Percentiles rank a stretch among this genome's conserved stretches.
phyloP scores from a whole-genome alignment of 1,139 yeast species.

The Hansenula lynferdii region DNA sequence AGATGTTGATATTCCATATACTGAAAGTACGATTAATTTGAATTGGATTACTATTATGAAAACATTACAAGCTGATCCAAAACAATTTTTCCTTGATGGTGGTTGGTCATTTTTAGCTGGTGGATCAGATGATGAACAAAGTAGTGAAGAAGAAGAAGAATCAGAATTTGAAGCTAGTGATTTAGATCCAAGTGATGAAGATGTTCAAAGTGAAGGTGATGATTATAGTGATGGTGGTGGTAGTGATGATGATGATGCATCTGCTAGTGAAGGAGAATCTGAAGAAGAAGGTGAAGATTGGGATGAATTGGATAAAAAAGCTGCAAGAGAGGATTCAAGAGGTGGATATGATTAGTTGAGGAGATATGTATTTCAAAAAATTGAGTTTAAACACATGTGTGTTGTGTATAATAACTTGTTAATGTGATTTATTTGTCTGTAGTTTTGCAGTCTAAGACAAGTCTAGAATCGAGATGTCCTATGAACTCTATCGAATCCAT shows the following conservation, averaged over 20 bases:
- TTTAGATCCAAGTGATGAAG: slow-evolving; percentile 74
- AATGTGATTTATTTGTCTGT: too few species aligned
- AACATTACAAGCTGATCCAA: slow-evolving; percentile 88
- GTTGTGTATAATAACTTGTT: too few species aligned
- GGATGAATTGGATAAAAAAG: slow-evolving; percentile 70
- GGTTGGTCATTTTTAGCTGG: slow-evolving; percentile 94
- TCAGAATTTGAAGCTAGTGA: slow-evolving; percentile 38
- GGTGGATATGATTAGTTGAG: slow-evolving; percentile 22
- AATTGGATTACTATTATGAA: slow-evolving; percentile 97
- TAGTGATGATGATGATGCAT: slow-evolving; percentile 32
- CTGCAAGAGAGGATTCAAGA: slow-evolving; percentile 40
- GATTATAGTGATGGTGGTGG: slow-evolving; percentile 39
- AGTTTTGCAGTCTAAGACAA: too few species aligned
- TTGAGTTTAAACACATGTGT: too few species aligned
- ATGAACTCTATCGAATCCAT: too few species aligned
- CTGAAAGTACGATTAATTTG: slow-evolving; percentile 93
- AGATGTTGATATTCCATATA: slow-evolving; percentile 90
- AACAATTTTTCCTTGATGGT: slow-evolving; percentile 88
- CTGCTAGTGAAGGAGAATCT: slow-evolving; percentile 45
- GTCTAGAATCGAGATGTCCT: too few species aligned
- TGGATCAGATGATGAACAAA: slow-evolving; percentile 59
- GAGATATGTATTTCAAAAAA: too few species aligned
- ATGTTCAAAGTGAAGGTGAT: slow-evolving; percentile 52
- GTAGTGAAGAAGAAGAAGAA: slow-evolving; percentile 47
- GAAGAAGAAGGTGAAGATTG: slow-evolving; percentile 65